phyloP scores from a whole-genome alignment of 2,329 filamentous ascomycete genomes.

The Neonectria hederae region DNA sequence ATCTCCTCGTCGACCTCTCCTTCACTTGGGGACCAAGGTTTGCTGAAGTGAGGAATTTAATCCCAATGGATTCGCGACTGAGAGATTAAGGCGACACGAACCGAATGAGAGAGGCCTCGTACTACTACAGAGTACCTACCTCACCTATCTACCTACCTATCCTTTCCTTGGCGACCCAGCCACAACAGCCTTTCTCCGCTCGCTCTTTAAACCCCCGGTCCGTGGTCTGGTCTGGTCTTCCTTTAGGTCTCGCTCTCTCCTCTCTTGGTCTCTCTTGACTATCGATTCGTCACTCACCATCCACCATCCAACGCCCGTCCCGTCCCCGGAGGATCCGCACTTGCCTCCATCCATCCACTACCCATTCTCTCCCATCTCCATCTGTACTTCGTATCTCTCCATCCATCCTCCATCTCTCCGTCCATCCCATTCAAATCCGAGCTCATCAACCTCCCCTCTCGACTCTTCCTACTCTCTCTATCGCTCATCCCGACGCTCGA shows the following conservation, averaged over 20 bases:
- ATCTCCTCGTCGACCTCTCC: too few species aligned
- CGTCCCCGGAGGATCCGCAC: conserved; percentile 29
- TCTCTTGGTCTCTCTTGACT: conserved; percentile 14
- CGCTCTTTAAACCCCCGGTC: conserved; percentile 17
- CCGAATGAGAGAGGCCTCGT: conserved; percentile 21
- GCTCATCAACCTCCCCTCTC: conserved; percentile 1
- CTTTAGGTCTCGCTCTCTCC: too few species aligned
- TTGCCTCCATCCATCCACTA: conserved; percentile 4
- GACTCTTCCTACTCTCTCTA: conserved; percentile 5
- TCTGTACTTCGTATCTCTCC: conserved; percentile 3
- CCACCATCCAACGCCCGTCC: not conserved
- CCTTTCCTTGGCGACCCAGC: conserved; percentile 9
- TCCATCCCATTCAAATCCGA: not conserved
- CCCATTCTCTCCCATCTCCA: conserved; percentile 13
- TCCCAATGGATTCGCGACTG: too few species aligned
- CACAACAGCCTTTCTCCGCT: conserved; percentile 21
- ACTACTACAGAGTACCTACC: not conserved
- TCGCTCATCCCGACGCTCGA: not conserved
- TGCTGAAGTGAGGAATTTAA: too few species aligned
- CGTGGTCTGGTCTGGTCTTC: conserved; percentile 16
- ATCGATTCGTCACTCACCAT: conserved; percentile 12
- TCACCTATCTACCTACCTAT: not conserved
- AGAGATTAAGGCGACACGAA: conserved; percentile 16
- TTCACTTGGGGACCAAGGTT: too few species aligned
- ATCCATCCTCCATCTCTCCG: conserved; percentile 4